Percentiles rank a stretch among this genome's conserved stretches.
phyloP scores from a whole-genome alignment of 495 filamentous ascomycete genomes.

The Cryomyces minteri region DNA sequence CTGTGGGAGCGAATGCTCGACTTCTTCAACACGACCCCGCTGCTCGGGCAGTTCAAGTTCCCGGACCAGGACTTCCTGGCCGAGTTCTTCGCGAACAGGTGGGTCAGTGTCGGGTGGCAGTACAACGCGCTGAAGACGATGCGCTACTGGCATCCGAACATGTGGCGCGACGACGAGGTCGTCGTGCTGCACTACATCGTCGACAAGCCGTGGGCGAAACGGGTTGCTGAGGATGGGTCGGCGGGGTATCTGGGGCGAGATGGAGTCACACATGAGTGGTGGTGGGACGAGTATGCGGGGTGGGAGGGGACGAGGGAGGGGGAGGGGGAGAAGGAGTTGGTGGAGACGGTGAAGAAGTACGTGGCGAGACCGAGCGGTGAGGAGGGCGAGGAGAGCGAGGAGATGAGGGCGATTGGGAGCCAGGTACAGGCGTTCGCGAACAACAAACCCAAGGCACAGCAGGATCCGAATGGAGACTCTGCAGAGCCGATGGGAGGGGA shows the following conservation, averaged over 20 bases:
- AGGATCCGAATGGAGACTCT: not conserved
- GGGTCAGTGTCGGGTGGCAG: conserved; percentile 26
- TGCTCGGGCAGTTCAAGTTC: conserved; percentile 24
- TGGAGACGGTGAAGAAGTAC: conserved; percentile 1
- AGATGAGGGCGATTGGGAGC: conserved; percentile 10
- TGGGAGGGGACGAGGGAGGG: conserved; percentile 13
- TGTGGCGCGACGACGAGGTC: conserved; percentile 35
- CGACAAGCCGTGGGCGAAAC: conserved; percentile 35
- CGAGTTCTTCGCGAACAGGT: conserved; percentile 25
- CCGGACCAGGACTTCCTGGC: conserved; percentile 36
- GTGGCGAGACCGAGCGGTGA: not conserved
- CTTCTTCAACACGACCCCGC: conserved; percentile 18
- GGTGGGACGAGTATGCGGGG: conserved; percentile 22
- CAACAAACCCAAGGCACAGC: conserved; percentile 1
- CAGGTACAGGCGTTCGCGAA: conserved; percentile 9
- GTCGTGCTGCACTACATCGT: conserved; percentile 34
- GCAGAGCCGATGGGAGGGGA: not conserved
- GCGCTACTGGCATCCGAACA: conserved; percentile 29
- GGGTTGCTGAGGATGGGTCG: conserved; percentile 22
- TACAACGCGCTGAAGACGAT: conserved; percentile 37
- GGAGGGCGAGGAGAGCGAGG: conserved; percentile 2
- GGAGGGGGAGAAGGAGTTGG: conserved; percentile 1
- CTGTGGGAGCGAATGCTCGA: conserved; percentile 22
- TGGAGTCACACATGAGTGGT: conserved; percentile 27
- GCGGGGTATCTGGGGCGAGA: conserved; percentile 27